These are phyloP conservation scores for Cystobasidiaceae sp. DNA, from an alignment of 1,284 basidiomycete genomes.

Conservation along the genomic window DNA sequence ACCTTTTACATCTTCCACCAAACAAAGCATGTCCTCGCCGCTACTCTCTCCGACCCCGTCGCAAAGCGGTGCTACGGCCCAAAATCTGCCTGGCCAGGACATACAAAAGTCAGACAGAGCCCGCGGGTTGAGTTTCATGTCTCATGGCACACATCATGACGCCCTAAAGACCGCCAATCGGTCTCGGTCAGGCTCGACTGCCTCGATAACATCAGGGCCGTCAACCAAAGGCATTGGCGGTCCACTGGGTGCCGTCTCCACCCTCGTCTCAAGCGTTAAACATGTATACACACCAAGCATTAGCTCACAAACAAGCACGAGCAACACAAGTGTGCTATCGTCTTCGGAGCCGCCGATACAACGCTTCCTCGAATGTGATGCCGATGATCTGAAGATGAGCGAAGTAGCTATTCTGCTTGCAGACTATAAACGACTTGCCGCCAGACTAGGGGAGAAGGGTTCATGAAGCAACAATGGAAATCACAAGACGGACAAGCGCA, in stretches of 20 bases:
- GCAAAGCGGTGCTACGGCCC: neutral
- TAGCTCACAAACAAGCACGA: neutral
- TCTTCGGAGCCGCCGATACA: slow-evolving; percentile 1
- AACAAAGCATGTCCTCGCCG: neutral
- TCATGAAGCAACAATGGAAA: neutral
- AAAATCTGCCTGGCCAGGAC: slow-evolving; percentile 19
- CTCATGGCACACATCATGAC: neutral
- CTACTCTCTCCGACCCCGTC: neutral
- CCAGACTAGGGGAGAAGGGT: neutral
- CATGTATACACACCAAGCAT: neutral
- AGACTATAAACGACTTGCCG: slow-evolving; percentile 24
- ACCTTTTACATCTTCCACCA: neutral
- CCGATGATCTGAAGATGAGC: slow-evolving; percentile 36
- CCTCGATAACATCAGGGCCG: neutral
- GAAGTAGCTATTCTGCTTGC: slow-evolving; percentile 36
- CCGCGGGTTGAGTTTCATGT: neutral
- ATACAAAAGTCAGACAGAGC: slow-evolving; percentile 7
- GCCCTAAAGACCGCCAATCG: neutral
- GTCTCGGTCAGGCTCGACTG: neutral
- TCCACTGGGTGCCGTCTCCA: neutral
- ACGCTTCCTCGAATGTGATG: slow-evolving; percentile 37
- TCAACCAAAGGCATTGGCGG: neutral
- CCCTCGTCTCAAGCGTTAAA: slow-evolving; percentile 8
- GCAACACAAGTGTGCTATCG: neutral
- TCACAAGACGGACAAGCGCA: neutral